Evolutionary conservation across 208 protist species (phyloP), one percentile per base, ranked within the genome.

Genomic region (Plasmodiophora brassicae): DNA sequence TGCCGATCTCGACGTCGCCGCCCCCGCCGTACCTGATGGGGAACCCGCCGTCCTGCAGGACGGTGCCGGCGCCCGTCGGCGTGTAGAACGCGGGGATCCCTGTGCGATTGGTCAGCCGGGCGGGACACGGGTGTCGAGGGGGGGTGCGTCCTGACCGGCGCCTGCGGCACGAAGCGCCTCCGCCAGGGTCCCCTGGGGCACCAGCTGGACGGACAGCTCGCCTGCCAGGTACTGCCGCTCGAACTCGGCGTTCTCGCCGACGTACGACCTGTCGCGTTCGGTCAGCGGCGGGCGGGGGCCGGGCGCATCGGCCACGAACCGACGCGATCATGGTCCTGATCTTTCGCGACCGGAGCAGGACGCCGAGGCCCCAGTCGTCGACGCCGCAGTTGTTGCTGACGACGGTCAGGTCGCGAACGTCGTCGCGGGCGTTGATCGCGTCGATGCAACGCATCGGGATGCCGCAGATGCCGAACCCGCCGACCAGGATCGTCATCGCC

Each of bases 1-100:
- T n/a, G 50, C 25, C 50, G n/a, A 84, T 84, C 46, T 84, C 85
- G n/a, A 1, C 44, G 8, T 86, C 85, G 20, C 95, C 96, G 90
- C 97, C 93, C 0, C 36, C 28, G 25, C 84, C 92, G 93, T 96
- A 98, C 88, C 96, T 97, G 65, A 97, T 94, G 25, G 96, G 95
- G 88, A 97, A 95, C 0, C 95, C 95, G 8, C 85, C 87, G 32
- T 36, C 22, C 1, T 86, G 39, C 20, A 88, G 10, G 14, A 93
- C 53, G 25, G 97, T 98, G 35, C 97, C 97, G 86, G 95, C 96
- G 83, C 91, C 97, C 1, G 96, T 98, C 1, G 94, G 92, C 25
- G 97, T 98, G 94, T 96, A 98, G 90, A 98, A 98, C 32, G 96
- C 97, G 1, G 97, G 97, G 41, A 98, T 96, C 87, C 97, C 97